Evolutionary conservation across 2,329 filamentous ascomycete genomes (phyloP).

Genomic region (Aspergillus sp.): DNA sequence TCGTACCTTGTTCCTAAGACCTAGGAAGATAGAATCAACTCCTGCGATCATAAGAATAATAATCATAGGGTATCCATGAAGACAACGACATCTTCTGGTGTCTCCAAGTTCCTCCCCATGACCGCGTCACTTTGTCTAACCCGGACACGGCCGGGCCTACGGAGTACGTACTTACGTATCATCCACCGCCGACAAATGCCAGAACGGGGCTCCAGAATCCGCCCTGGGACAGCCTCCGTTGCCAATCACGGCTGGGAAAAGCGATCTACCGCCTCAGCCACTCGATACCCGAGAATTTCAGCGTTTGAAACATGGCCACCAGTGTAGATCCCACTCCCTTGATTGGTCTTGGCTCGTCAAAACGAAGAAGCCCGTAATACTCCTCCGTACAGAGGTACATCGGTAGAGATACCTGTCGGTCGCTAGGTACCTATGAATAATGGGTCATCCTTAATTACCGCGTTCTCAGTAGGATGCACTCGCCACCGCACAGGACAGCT

Average conservation of each 20-base stretch:
- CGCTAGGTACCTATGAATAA: too few species aligned
- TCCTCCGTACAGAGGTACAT: too few species aligned
- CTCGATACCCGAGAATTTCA: constrained; percentile 12
- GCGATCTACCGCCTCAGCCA: constrained; percentile 16
- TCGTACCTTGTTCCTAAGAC: too few species aligned
- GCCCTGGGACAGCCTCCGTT: neutral
- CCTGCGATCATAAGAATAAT: too few species aligned
- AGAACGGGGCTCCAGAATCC: neutral
- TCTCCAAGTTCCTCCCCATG: neutral
- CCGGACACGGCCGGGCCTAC: constrained; percentile 5
- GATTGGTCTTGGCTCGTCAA: constrained; percentile 11
- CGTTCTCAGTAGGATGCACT: constrained; percentile 5
- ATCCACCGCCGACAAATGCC: neutral
- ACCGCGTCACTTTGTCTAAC: constrained; percentile 11
- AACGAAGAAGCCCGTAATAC: neutral
- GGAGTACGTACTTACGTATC: neutral
- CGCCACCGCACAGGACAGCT: constrained; percentile 19
- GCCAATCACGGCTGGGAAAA: constrained; percentile 2
- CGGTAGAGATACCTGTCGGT: too few species aligned
- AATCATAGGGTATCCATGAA: too few species aligned
- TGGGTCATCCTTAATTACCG: neutral
- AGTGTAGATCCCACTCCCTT: constrained; percentile 15
- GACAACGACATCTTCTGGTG: too few species aligned
- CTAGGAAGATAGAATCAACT: too few species aligned
- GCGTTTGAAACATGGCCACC: constrained; percentile 19